Conservation (phyloP, 108 stramenopile genomes). For the Discostella pseudostelligera region DNA sequence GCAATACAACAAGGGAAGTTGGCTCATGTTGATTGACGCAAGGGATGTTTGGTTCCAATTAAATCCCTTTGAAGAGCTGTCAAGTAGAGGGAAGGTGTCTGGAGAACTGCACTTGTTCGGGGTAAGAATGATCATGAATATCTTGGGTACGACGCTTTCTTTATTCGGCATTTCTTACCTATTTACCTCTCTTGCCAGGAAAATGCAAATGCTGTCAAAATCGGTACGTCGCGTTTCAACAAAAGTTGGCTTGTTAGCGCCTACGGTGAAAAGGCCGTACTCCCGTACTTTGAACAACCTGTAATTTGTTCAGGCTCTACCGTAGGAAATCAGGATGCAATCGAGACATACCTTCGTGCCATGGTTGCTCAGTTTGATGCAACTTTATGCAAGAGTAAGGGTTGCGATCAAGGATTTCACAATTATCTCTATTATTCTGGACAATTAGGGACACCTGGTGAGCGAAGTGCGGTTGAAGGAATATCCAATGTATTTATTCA, state of each 20-base stretch:
- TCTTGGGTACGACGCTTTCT: neutral
- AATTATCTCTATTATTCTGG: constrained; percentile 78
- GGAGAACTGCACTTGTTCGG: constrained; percentile 77
- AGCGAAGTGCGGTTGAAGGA: constrained; percentile 30
- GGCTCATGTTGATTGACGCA: constrained; percentile 83
- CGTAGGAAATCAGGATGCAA: constrained; percentile 80
- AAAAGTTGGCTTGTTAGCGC: constrained; percentile 55
- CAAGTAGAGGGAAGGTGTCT: constrained; percentile 26
- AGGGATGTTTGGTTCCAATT: constrained; percentile 80
- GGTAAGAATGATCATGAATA: constrained; percentile 1
- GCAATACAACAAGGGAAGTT: constrained; percentile 60
- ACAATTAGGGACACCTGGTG: constrained; percentile 33
- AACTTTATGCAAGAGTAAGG: constrained; percentile 63
- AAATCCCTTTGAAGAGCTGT: constrained; percentile 55
- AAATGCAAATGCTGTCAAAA: constrained; percentile 68
- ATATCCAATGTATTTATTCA: constrained; percentile 65
- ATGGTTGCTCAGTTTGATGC: constrained; percentile 81
- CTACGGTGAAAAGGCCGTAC: constrained; percentile 51
- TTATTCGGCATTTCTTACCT: neutral
- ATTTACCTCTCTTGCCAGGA: constrained; percentile 40
- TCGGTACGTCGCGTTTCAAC: constrained; percentile 71
- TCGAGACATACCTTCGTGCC: constrained; percentile 80
- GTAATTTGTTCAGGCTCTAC: constrained; percentile 81
- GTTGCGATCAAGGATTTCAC: constrained; percentile 87
- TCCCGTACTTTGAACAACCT: constrained; percentile 57